These are phyloP conservation scores for Rhododendron simsii DNA, from an alignment of 148 eudicot species.

Conservation along the genomic window DNA sequence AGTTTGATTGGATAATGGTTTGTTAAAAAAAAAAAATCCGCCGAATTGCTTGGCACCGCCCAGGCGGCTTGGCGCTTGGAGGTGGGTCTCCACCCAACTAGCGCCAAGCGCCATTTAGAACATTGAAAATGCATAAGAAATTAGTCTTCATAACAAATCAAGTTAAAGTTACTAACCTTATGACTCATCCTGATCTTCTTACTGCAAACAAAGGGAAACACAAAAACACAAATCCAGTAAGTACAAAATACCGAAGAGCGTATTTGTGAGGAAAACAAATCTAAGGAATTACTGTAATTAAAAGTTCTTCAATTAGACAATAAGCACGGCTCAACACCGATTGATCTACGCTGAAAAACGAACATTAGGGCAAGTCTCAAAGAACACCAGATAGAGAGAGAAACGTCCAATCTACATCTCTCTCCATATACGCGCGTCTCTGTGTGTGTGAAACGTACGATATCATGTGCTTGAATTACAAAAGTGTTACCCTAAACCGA, in stretches of 20 bases:
- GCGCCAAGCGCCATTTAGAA: too few species aligned
- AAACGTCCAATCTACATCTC: neutral
- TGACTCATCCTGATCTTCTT: conserved; percentile 77
- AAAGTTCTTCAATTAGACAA: neutral
- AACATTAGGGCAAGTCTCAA: conserved; percentile 23
- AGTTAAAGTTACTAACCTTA: conserved; percentile 50
- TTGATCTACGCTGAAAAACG: neutral
- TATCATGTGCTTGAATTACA: neutral
- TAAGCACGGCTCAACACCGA: neutral
- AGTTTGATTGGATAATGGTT: too few species aligned
- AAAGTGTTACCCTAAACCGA: neutral
- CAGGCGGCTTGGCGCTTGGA: too few species aligned
- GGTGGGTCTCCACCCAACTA: too few species aligned
- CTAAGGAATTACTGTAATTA: neutral
- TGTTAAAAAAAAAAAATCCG: too few species aligned
- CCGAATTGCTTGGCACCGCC: too few species aligned
- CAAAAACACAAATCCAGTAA: neutral
- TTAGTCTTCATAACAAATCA: neutral
- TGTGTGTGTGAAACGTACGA: too few species aligned
- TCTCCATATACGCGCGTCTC: too few species aligned
- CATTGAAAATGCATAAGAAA: neutral
- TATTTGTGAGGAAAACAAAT: neutral
- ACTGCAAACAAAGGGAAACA: conserved; percentile 37
- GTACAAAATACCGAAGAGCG: neutral
- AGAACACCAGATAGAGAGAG: neutral